Evolutionary conservation across 139 green algal species (phyloP).

Genomic region (Haematococcus sp.): DNA sequence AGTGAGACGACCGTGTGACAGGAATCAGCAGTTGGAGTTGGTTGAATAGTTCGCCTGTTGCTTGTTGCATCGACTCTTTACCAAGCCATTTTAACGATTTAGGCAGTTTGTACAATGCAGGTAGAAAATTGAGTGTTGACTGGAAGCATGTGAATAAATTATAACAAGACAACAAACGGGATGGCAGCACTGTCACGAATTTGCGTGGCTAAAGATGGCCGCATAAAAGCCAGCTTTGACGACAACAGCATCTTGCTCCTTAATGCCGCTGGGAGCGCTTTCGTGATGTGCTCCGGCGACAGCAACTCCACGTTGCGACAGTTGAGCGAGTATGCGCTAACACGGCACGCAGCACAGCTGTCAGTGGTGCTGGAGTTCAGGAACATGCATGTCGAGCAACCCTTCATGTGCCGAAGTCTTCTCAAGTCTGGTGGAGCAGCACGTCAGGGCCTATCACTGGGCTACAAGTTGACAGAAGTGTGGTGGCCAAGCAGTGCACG

Average conservation of each 20-base stretch:
- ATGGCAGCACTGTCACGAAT: not conserved
- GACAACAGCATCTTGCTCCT: constrained; percentile 63
- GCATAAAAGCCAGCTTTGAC: constrained; percentile 57
- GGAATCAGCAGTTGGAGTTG: too few relatives aligned
- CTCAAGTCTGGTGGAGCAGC: not conserved
- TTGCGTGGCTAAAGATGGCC: constrained; percentile 22
- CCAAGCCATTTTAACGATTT: too few relatives aligned
- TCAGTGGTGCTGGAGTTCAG: constrained; percentile 54
- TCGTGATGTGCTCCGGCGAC: constrained; percentile 18
- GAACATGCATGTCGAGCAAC: constrained; percentile 53
- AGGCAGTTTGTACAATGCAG: too few relatives aligned
- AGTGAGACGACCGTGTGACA: too few relatives aligned
- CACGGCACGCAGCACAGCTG: constrained; percentile 28
- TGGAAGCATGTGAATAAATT: too few relatives aligned
- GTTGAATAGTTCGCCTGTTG: too few relatives aligned
- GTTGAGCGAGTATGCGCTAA: constrained; percentile 54
- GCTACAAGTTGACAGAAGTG: constrained; percentile 37
- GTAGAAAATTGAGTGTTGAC: too few relatives aligned
- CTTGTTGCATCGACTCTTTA: too few relatives aligned
- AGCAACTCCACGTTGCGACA: constrained; percentile 31
- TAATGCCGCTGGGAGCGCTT: constrained; percentile 37
- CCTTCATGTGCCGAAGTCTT: constrained; percentile 32
- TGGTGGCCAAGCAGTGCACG: constrained; percentile 42
- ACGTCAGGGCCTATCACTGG: constrained; percentile 31
- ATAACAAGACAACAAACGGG: too few relatives aligned